These are phyloP conservation scores for Dictyostelium firmibasis DNA, from an alignment of 78 protist species.

Conservation along the genomic window DNA sequence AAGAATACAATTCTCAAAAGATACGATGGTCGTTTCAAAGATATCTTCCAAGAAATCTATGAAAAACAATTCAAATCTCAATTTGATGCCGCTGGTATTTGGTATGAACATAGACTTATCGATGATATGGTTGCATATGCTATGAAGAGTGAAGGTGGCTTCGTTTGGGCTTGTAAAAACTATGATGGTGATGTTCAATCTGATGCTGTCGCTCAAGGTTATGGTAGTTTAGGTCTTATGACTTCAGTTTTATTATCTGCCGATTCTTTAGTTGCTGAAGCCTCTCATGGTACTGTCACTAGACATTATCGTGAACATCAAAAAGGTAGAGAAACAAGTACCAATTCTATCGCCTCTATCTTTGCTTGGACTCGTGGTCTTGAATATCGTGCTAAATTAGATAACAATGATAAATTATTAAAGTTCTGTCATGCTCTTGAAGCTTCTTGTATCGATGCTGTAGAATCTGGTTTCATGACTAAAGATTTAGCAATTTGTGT, in stretches of 20 bases:
- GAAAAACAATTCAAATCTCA: constrained; percentile 54
- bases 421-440: constrained; percentile 70
- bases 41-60: constrained; percentile 92
- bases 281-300: constrained; percentile 98
- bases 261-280: constrained; percentile 95
- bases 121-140: constrained; percentile 97
- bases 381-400: constrained; percentile 92
- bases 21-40: constrained; percentile 96
- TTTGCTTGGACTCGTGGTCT: constrained; percentile 97
- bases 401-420: constrained; percentile 82
- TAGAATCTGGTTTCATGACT: constrained; percentile 89
- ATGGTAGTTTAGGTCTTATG: constrained; percentile 97
- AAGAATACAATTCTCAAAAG: constrained; percentile 95
- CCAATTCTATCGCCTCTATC: constrained; percentile 95
- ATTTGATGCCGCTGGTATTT: constrained; percentile 83
- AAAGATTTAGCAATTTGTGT: constrained; percentile 91
- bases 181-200: constrained; percentile 98
- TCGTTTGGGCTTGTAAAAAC: constrained; percentile 98
- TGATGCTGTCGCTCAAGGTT: constrained; percentile 96
- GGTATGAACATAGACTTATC: constrained; percentile 96
- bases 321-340: constrained; percentile 91
- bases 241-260: constrained; percentile 93
- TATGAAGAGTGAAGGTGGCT: constrained; percentile 91
- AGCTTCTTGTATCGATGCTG: constrained; percentile 73
- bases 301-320: constrained; percentile 94